Evolutionary conservation across 2,329 filamentous ascomycete genomes (phyloP).

Genomic region (Neonectria coccinea): DNA sequence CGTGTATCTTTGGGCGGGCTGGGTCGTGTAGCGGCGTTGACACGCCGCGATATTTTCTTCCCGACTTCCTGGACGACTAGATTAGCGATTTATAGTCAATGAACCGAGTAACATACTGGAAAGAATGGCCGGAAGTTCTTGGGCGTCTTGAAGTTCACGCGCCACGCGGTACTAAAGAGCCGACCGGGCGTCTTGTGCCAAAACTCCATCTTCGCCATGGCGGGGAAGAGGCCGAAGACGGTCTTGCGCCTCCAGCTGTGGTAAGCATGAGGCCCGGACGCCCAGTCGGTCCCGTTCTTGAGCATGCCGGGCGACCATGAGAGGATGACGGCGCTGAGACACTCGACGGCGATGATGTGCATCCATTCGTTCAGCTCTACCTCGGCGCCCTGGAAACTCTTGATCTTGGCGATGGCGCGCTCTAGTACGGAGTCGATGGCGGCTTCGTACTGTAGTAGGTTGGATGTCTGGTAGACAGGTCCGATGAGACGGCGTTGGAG

Average conservation of each 20-base stretch:
- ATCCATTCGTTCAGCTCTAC: slow-evolving; percentile 67
- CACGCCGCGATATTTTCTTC: slow-evolving; percentile 49
- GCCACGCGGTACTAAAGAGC: slow-evolving; percentile 58
- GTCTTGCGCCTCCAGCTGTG: slow-evolving; percentile 64
- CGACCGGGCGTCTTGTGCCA: slow-evolving; percentile 52
- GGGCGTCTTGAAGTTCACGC: slow-evolving; percentile 58
- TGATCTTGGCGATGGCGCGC: slow-evolving; percentile 51
- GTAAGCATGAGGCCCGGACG: slow-evolving; percentile 62
- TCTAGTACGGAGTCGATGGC: slow-evolving; percentile 57
- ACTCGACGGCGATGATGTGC: slow-evolving; percentile 67
- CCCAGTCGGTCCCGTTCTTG: slow-evolving; percentile 57
- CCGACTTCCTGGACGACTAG: slow-evolving; percentile 47
- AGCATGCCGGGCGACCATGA: slow-evolving; percentile 65
- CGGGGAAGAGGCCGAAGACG: slow-evolving; percentile 64
- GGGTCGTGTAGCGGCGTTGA: slow-evolving; percentile 47
- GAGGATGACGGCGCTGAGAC: slow-evolving; percentile 61
- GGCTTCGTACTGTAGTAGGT: slow-evolving; percentile 56
- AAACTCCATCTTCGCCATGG: slow-evolving; percentile 54
- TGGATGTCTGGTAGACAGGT: slow-evolving; percentile 58
- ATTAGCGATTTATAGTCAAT: not conserved
- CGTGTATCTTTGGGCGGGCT: slow-evolving; percentile 49
- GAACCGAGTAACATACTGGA: slow-evolving; percentile 51
- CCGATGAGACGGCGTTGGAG: slow-evolving; percentile 63
- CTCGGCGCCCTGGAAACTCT: slow-evolving; percentile 51
- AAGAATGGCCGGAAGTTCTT: slow-evolving; percentile 62